Conservation (phyloP, 2,329 filamentous ascomycete species). For the Orbilia brochopaga region DNA sequence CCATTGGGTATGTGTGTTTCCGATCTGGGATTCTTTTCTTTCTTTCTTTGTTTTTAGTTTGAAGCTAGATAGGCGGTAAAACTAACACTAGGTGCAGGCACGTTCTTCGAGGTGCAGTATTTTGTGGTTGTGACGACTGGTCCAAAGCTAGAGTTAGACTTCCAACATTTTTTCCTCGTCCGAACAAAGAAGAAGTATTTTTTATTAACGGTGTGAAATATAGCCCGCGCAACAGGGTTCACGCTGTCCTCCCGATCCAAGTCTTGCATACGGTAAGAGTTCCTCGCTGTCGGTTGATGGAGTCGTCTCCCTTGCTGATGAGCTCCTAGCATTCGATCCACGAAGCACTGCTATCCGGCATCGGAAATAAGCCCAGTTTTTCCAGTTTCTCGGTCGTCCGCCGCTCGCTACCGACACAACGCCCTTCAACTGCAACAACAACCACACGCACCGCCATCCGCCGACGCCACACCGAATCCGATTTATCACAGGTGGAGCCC, state of each 20-base stretch:
- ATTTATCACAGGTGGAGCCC: conserved; percentile 32
- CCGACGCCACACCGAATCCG: conserved; percentile 44
- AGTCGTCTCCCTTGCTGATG: not conserved
- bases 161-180: conserved; percentile 21
- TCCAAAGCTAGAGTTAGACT: conserved; percentile 53
- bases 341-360: conserved; percentile 43
- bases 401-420: conserved; percentile 37
- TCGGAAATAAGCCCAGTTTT: conserved; percentile 42
- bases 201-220: conserved; percentile 23
- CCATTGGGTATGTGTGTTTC: conserved; percentile 45
- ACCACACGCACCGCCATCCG: conserved; percentile 13
- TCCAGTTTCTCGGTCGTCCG: conserved; percentile 37
- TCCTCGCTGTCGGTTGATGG: conserved; percentile 7
- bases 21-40: not conserved
- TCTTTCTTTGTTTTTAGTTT: not conserved
- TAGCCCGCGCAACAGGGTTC: conserved; percentile 41
- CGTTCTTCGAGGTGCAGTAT: conserved; percentile 55
- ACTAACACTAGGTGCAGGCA: conserved; percentile 29
- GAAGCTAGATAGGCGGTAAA: not conserved
- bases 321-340: conserved; percentile 30
- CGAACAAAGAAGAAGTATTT: conserved; percentile 6
- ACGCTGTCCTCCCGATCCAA: conserved; percentile 41
- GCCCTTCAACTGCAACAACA: conserved; percentile 20
- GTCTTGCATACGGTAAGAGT: conserved; percentile 40
- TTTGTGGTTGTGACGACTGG: conserved; percentile 54